Evolutionary conservation across 2,329 filamentous ascomycete genomes (phyloP).

Genomic region (Epichloe baconii): DNA sequence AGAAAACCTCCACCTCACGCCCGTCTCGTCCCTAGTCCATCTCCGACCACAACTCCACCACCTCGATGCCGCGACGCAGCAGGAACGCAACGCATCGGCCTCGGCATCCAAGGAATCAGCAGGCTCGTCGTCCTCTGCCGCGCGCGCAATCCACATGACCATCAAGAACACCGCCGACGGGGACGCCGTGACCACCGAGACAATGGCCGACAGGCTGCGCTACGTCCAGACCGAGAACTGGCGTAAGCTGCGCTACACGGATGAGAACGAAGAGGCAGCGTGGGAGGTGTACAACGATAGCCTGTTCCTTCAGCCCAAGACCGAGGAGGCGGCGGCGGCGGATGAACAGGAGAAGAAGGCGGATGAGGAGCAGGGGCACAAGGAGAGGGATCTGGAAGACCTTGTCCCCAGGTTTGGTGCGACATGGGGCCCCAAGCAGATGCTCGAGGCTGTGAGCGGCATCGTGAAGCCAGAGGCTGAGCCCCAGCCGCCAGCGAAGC

Average conservation of each 20-base stretch:
- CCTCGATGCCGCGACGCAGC: constrained; percentile 70
- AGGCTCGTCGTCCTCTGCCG: constrained; percentile 31
- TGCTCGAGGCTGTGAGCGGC: constrained; percentile 33
- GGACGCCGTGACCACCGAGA: constrained; percentile 52
- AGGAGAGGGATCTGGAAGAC: constrained; percentile 17
- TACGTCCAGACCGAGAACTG: constrained; percentile 72
- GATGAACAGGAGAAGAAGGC: neutral
- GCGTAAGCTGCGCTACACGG: constrained; percentile 65
- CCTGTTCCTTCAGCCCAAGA: constrained; percentile 33
- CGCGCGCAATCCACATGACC: constrained; percentile 74
- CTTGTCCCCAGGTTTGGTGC: constrained; percentile 26
- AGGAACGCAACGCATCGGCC: constrained; percentile 37
- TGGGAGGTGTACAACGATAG: constrained; percentile 66
- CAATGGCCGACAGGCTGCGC: constrained; percentile 62
- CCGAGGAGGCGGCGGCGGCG: constrained; percentile 5
- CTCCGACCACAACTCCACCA: constrained; percentile 88
- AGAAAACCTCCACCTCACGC: constrained; percentile 81
- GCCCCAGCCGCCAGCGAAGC: constrained; percentile 6
- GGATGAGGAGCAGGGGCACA: constrained; percentile 1
- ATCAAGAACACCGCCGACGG: constrained; percentile 65
- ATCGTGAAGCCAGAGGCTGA: constrained; percentile 22
- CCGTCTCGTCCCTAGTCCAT: constrained; percentile 70
- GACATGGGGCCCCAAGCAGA: constrained; percentile 30
- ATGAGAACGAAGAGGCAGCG: constrained; percentile 64
- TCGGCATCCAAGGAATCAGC: constrained; percentile 23